A percentile compares a stretch with the other conserved stretches of the same genome.
Conservation (phyloP, 768 basidiomycete genomes). For the Hortiboletus flavorubellus region DNA sequence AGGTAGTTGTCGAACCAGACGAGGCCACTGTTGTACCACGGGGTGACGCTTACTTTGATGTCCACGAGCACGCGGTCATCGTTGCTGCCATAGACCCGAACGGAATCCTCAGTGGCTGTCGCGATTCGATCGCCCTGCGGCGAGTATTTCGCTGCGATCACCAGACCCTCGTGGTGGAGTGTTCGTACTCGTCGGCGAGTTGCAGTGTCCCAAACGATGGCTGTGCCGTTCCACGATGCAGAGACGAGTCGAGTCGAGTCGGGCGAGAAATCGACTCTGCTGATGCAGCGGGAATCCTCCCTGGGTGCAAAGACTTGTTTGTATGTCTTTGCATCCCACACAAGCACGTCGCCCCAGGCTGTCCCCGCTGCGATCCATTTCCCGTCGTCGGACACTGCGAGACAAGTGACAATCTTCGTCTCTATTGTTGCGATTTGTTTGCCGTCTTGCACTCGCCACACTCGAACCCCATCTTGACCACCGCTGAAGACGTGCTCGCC, state of each 20-base stretch:
- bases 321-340: slow-evolving; percentile 1
- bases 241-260: background rate
- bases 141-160: background rate
- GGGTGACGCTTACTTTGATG: background rate
- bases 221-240: background rate
- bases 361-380: background rate
- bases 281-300: too few relatives aligned
- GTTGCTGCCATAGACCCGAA: background rate
- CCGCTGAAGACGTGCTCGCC: background rate
- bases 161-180: background rate
- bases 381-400: background rate
- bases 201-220: background rate
- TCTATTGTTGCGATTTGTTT: background rate
- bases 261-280: slow-evolving; percentile 3
- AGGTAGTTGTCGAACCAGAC: too few relatives aligned
- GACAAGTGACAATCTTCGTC: background rate
- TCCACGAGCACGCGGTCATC: background rate
- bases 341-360: background rate
- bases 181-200: background rate
- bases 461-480: background rate
- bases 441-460: background rate
- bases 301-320: background rate
- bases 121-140: background rate
- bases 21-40: too few relatives aligned
- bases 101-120: background rate